Base-by-base conservation (phyloP, 2,329 filamentous ascomycete genomes). In the Fusarium napiforme region DNA sequence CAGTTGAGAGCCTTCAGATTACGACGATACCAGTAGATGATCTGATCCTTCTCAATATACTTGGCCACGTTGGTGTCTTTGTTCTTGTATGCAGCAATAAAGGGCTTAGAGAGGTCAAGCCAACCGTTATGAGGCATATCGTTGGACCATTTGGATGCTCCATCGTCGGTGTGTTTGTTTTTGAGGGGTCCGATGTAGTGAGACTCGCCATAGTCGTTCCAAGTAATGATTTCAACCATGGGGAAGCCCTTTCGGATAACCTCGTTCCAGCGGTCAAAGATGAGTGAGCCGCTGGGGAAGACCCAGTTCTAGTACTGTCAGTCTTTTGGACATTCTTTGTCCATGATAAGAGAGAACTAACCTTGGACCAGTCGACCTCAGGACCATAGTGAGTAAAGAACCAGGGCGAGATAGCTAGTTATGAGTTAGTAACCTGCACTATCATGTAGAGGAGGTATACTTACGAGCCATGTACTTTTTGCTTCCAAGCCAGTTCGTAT, bases 261-360 rank as follows among this genome's bases (percentile, higher is more conserved):
- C 61, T 82, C 71, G 28, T 86, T 82, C 89, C 89, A 91, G 34
- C 89, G 87, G 64, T 88, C 82, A 67, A 85, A 87, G 86, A 90
- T 90, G 11, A 91, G 80, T 46, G 86, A 82, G 67, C 91, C 89
- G 12, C 87, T 85, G 7, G 86, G 85, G 82, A 89, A 92, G 4
- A 91, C 82, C 84, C 86, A 89, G 74, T 88, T 87, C 82, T 90
- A 86, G 80, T 81, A 14, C 84, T 87, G 15, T 82, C 76, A 26
- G 85, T 82, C 15, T 11, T 83, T 83, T 3, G 7, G 1, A 11
- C 4, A 12, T 16, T 8, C 6, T 0, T 12, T 7, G 21, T 15
- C 2, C 6, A 10, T 6, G 3, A 30, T 1, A 11, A 11, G 2
- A 16, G 10, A 2, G 36, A 8, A 19, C n/a, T 47, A 56, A 50